Evolutionary conservation across 257 asterid genomes (phyloP).

Genomic region (Ilex asprella): DNA sequence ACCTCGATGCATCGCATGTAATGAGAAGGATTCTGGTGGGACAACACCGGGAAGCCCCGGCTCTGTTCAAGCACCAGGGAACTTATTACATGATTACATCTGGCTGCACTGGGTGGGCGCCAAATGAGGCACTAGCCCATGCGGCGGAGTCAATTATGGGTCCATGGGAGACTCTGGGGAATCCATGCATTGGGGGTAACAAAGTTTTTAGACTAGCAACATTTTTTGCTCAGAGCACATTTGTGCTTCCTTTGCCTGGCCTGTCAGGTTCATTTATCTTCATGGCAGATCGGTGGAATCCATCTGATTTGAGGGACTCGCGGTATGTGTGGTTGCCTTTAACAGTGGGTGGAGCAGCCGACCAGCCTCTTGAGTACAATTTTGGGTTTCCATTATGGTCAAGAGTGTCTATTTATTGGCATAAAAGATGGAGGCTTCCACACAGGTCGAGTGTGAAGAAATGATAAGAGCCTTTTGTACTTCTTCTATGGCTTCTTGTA

Average conservation of each 20-base stretch:
- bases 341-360: slow-evolving; percentile 68
- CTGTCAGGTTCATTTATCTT: slow-evolving; percentile 54
- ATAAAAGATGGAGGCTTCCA: slow-evolving; percentile 92
- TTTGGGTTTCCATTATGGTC: slow-evolving; percentile 95
- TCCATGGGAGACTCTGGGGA: slow-evolving; percentile 89
- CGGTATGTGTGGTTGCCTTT: slow-evolving; percentile 91
- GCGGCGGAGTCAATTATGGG: slow-evolving; percentile 96
- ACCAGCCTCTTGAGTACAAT: slow-evolving; percentile 69
- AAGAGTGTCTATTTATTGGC: slow-evolving; percentile 89
- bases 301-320: slow-evolving; percentile 83
- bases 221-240: slow-evolving; percentile 80
- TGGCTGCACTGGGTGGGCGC: slow-evolving; percentile 97
- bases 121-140: slow-evolving; percentile 83
- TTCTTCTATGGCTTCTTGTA: slow-evolving; percentile 6
- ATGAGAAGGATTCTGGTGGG: slow-evolving; percentile 68
- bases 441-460: slow-evolving; percentile 28
- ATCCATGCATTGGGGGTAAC: slow-evolving; percentile 96
- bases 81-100: slow-evolving; percentile 97
- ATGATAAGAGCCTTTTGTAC: slow-evolving; percentile 17
- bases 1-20: slow-evolving; percentile 45
- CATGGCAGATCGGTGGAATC: slow-evolving; percentile 98
- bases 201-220: slow-evolving; percentile 50
- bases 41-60: slow-evolving; percentile 90
- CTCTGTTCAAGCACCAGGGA: slow-evolving; percentile 73
- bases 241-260: slow-evolving; percentile 72